These are phyloP conservation scores for Aurinia saxatilis DNA, from an alignment of 345 rosid species.

Conservation along the genomic window DNA sequence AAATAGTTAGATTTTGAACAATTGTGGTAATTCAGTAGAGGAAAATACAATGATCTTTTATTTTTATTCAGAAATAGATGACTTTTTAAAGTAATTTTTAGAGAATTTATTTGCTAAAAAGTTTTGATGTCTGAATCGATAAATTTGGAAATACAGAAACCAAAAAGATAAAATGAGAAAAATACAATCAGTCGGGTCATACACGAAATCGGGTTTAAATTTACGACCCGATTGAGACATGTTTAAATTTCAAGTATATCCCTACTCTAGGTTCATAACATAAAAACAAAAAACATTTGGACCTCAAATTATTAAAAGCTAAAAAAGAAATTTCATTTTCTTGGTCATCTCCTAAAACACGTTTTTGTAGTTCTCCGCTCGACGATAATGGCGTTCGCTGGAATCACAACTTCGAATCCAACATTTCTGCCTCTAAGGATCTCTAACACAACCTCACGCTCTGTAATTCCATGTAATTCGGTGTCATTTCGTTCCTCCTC, in stretches of 20 bases:
- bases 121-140: too few relatives aligned
- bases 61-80: too few relatives aligned
- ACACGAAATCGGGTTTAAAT: background rate
- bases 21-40: too few relatives aligned
- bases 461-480: conserved; percentile 21
- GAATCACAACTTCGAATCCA: conserved; percentile 23
- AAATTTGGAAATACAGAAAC: too few relatives aligned
- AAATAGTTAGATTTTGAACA: too few relatives aligned
- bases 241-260: background rate
- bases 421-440: conserved; percentile 26
- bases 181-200: background rate
- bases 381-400: conserved; percentile 42
- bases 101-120: too few relatives aligned
- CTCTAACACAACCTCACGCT: background rate
- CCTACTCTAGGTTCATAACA: conserved; percentile 7
- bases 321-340: background rate
- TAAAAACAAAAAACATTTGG: conserved; percentile 21
- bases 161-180: too few relatives aligned
- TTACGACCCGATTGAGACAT: conserved; percentile 1
- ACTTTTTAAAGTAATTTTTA: too few relatives aligned
- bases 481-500: conserved; percentile 37
- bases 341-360: background rate
- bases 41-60: too few relatives aligned
- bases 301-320: background rate
- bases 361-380: background rate